Conservation (phyloP, 176 grass and related monocot genomes). For the Coix lacrymajobi region DNA sequence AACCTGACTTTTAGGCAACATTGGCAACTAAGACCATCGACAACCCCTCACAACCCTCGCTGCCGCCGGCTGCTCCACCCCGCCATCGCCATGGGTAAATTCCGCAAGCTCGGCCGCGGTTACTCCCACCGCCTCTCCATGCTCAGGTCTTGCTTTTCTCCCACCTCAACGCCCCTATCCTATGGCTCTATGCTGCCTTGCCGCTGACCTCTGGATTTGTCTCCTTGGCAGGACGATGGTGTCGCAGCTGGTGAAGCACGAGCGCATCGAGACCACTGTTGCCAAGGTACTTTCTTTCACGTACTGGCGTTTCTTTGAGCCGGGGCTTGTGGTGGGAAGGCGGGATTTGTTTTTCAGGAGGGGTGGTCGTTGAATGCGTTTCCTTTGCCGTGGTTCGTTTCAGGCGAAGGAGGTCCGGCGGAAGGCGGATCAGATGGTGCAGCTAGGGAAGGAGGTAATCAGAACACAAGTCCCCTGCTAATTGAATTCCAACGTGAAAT, state of each 20-base stretch:
- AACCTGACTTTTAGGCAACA: too few relatives aligned
- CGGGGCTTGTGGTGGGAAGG: neutral
- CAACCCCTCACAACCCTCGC: neutral
- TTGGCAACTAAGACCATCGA: too few relatives aligned
- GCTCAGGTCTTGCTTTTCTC: conserved; percentile 41
- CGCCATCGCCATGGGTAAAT: conserved; percentile 46
- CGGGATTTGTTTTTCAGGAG: neutral
- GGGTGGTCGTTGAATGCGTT: neutral
- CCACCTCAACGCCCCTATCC: neutral
- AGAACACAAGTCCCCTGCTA: neutral
- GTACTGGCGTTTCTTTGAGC: neutral
- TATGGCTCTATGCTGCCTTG: neutral
- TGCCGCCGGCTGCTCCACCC: neutral
- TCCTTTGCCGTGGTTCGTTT: conserved; percentile 7
- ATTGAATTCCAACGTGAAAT: neutral
- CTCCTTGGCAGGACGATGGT: conserved; percentile 78
- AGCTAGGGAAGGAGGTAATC: conserved; percentile 85
- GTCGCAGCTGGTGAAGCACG: conserved; percentile 95
- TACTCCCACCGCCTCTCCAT: conserved; percentile 64
- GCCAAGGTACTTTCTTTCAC: conserved; percentile 47
- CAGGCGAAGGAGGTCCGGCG: conserved; percentile 91
- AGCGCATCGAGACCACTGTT: conserved; percentile 85
- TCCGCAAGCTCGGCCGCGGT: conserved; percentile 69
- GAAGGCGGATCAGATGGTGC: conserved; percentile 95
- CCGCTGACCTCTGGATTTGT: conserved; percentile 9